Evolutionary conservation across 345 rosid species (phyloP), one percentile per base, ranked within the genome.

Genomic region (Odontarrhena argentea): DNA sequence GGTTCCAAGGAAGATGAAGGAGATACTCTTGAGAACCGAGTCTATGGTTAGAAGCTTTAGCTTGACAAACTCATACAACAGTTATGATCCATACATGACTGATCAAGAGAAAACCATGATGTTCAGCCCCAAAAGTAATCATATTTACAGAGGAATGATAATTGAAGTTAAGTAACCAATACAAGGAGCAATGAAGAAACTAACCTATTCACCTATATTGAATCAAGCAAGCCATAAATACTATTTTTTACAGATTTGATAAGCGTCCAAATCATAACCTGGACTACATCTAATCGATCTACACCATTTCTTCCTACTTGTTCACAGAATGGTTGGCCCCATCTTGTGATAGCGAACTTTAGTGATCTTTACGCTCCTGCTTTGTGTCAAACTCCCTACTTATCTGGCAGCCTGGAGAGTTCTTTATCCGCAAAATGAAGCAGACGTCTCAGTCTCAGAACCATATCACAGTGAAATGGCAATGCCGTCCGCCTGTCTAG

Each of bases 351-450:
- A 35, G 13, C 41, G 13, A 41, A 43, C 48, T 73, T 55, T 6
- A 50, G 24, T 14, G 61, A 35, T 48, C 69, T 38, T 46, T 60
- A 42, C 12, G 56, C 54, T 68, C 65, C 51, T 60, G 45, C 73
- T 3, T n/a, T 67, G 69, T 67, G 53, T 74, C 44, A 74, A 62
- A 55, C 69, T 48, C 69, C 65, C 0, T 60, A 62, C 65, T 74
- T 68, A 68, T 84, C 95, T 12, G 83, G 83, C 53, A 66, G 77
- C 52, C 70, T 76, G 44, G 85, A 82, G 53, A 81, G 80, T 71
- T 86, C 96, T 80, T 80, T 91, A 56, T 95, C 97, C 6, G 99
- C 97, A 78, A 91, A 95, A 86, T 95, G 96, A 68, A 95, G 96
- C 71, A 95, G 79, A 68, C 99, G 87, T 78, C 96, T 85, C 40